Base-by-base conservation (phyloP, 1,284 basidiomycete genomes). In the Neolentinus lepideus region DNA sequence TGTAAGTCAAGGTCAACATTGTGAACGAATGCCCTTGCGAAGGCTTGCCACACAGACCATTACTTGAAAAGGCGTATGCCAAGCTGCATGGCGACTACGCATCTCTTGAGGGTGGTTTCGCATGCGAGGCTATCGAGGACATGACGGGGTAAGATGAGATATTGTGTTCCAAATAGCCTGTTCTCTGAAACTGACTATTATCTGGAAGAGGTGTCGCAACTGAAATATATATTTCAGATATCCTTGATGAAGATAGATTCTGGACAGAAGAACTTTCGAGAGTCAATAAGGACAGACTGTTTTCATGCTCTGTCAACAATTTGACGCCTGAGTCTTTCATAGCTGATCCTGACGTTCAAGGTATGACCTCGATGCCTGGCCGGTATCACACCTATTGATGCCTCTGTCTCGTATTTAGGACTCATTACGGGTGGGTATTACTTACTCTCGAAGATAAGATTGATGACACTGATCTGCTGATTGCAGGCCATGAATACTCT, bases 61-160 rank as follows among this genome's bases (percentile, higher is more conserved):
- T 81, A 11, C 71, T 80, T 19, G 80, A 81, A 61, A 81, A 82
- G 62, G 80, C 80, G 2, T 82, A 75, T 59, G 80, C 80, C 0
- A 80, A 80, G 60, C 60, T 80, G 3, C 75, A 79, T 61, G 78
- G 78, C 1, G 74, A 76, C 59, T 80, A 76, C 60, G 62, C 66
- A 3, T 65, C 75, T 1, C 58, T 80, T 19, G 56, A 60, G 9
- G 74, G 74, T 3, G 79, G 78, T 1, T 68, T 62, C 51, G 64
- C 69, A n/a, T 66, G 67, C 25, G 75, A 80, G 57, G 77, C 71
- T 0, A 69, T 79, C 2, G 78, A 80, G 60, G 78, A 79, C 63
- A 63, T 81, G 48, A 79, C 77, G 11, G 77, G 78, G 77, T 76
- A 54, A n/a, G 38, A 54, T n/a, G n/a, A n/a, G 9, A 14, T 4